Evolutionary conservation across 805 yeast genomes (phyloP).

Genomic region (Teunomyces barrocoloradensis): DNA sequence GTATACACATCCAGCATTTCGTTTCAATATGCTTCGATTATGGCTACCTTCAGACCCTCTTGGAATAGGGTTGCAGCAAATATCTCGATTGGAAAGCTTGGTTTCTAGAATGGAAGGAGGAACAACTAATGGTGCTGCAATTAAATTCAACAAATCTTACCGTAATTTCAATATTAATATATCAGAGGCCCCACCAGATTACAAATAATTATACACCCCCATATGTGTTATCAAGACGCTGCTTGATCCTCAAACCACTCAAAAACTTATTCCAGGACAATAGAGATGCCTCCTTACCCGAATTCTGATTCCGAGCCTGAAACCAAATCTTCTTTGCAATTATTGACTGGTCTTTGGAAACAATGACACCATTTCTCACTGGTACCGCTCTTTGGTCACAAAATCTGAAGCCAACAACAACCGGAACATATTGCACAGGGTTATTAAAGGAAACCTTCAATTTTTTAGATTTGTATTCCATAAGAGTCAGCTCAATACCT

Average conservation of each 20-base stretch:
- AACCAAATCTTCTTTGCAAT: constrained; percentile 26
- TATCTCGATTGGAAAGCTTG: constrained; percentile 15
- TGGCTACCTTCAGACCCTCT: constrained; percentile 41
- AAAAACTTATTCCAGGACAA: constrained; percentile 9
- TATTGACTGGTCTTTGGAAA: constrained; percentile 14
- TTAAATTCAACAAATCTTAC: constrained; percentile 13
- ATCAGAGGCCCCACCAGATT: constrained; percentile 34
- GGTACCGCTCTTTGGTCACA: constrained; percentile 21
- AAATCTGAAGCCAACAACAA: constrained; percentile 28
- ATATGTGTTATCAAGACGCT: constrained; percentile 8
- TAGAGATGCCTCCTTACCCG: constrained; percentile 7
- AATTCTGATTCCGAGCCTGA: constrained; percentile 13
- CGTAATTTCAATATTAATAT: constrained; percentile 16
- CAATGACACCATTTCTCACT: constrained; percentile 25
- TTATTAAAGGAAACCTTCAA: constrained; percentile 4
- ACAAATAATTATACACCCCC: constrained; percentile 15
- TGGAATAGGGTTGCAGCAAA: constrained; percentile 26
- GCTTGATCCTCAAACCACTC: constrained; percentile 14
- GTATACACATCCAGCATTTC: constrained; percentile 39
- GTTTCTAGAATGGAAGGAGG: constrained; percentile 19
- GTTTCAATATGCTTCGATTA: constrained; percentile 32
- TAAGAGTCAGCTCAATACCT: constrained; percentile 19
- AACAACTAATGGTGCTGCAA: constrained; percentile 22
- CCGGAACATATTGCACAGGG: constrained; percentile 25
- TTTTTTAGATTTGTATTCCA: constrained; percentile 8